Evolutionary conservation across 805 yeast genomes (phyloP), one percentile per base, ranked within the genome.

Genomic region (Candida quercuum): DNA sequence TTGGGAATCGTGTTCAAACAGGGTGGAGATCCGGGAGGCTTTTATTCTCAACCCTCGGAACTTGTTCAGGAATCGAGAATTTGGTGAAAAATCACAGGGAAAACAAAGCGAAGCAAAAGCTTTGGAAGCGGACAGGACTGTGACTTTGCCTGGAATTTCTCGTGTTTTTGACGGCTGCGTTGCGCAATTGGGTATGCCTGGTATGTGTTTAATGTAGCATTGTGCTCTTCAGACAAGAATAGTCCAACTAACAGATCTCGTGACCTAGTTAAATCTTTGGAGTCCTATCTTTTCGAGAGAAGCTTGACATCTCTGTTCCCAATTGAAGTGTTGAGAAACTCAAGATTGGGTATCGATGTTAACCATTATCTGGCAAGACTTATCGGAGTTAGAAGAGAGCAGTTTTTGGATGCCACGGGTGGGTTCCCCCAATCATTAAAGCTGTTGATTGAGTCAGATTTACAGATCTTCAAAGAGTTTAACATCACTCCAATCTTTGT

Each of bases 321-420:
- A 12, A 66, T 86, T 48, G 83, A 81, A 26, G 63, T 76, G 4
- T 64, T 87, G 40, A 74, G 68, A 39, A 78, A 79, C 51, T 73
- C 89, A 20, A 74, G 81, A 13, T 63, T 87, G 36, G 96, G 95
- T 39, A 83, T 87, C 32, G 96, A 88, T 56, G 93, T 81, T 12
- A 84, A 77, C 46, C 88, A 86, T 54, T 88, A 86, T 52, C 59
- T 86, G 27, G 66, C 83, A 19, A 63, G 86, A 37, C 66, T 83
- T 30, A 60, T 83, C 42, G 52, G 80, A 5, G 66, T 66, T 47
- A 78, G 78, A 46, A 78, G 76, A 39, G 95, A 86, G 48, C 81
- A 81, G 34, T 74, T 73, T 42, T 58, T 78, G 28, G 82, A 80
- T 35, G 95, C 93, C 9, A 71, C 83, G 45, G 95, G 95, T 18